These are phyloP conservation scores for Lagenaria siceraria DNA, from an alignment of 306 rosid genomes.

Conservation along the genomic window DNA sequence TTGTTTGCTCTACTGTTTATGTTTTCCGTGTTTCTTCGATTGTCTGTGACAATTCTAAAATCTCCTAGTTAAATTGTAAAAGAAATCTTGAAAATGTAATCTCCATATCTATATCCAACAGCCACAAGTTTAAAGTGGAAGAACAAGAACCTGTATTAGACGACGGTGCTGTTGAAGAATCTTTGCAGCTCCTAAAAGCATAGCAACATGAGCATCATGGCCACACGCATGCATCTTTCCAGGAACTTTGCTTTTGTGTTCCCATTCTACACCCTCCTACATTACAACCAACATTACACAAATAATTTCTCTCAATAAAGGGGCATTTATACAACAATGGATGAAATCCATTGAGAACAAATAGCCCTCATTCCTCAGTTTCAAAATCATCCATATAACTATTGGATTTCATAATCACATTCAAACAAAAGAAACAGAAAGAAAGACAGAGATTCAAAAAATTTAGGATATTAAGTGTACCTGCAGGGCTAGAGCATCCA, in stretches of 20 bases:
- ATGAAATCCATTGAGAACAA: neutral
- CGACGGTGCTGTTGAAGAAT: slow-evolving; percentile 38
- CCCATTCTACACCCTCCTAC: slow-evolving; percentile 81
- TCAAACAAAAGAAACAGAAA: neutral
- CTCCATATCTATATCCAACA: neutral
- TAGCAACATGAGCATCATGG: slow-evolving; percentile 86
- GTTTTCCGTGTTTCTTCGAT: no score
- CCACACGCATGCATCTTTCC: slow-evolving; percentile 98
- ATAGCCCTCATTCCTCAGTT: neutral
- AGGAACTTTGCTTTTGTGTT: slow-evolving; percentile 71
- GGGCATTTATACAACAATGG: neutral
- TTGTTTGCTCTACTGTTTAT: no score
- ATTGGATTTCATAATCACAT: neutral
- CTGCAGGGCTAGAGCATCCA: slow-evolving; percentile 84
- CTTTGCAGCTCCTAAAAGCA: slow-evolving; percentile 94
- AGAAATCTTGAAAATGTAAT: neutral
- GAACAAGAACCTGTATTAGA: neutral
- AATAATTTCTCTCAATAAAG: no score
- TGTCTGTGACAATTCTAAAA: neutral
- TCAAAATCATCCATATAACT: neutral
- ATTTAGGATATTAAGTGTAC: slow-evolving; percentile 13
- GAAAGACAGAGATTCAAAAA: neutral
- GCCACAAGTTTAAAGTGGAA: neutral
- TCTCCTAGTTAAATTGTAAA: neutral
- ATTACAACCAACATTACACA: slow-evolving; percentile 7